phyloP scores from a whole-genome alignment of 2,329 filamentous ascomycete species.

The Calonectria pauciramosa region DNA sequence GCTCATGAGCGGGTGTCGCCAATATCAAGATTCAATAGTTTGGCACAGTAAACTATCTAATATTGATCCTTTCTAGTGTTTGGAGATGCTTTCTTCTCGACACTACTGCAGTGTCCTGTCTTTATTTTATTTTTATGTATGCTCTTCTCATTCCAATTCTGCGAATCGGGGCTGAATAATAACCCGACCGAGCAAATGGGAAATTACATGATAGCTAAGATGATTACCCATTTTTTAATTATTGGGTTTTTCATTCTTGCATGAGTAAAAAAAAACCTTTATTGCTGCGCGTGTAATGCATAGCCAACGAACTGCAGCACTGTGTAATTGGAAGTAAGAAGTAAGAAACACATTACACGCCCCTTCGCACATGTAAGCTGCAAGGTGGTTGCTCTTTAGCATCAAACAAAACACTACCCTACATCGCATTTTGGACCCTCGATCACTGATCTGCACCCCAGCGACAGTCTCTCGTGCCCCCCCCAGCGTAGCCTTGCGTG shows the following conservation, averaged over 20 bases:
- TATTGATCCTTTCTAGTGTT: background rate
- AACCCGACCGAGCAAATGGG: background rate
- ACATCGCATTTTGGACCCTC: background rate
- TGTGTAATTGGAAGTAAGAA: background rate
- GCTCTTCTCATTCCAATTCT: background rate
- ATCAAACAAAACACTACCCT: conserved; percentile 16
- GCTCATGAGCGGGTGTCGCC: background rate
- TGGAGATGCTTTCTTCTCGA: background rate
- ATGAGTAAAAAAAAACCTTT: background rate
- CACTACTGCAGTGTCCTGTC: background rate
- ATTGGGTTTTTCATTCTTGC: background rate
- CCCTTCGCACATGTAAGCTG: background rate
- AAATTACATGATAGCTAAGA: background rate
- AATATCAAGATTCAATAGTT: conserved; percentile 6
- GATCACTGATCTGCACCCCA: conserved; percentile 13
- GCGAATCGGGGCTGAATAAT: background rate
- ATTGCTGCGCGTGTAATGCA: background rate
- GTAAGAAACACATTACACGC: background rate
- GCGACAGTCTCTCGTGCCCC: background rate
- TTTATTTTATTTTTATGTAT: background rate
- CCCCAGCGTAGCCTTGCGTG: conserved; percentile 23
- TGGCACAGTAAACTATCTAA: background rate
- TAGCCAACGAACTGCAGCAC: background rate
- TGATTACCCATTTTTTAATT: background rate
- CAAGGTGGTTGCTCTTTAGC: background rate